Conservation (phyloP, 495 filamentous ascomycete genomes). For the Durotheca rogersii region DNA sequence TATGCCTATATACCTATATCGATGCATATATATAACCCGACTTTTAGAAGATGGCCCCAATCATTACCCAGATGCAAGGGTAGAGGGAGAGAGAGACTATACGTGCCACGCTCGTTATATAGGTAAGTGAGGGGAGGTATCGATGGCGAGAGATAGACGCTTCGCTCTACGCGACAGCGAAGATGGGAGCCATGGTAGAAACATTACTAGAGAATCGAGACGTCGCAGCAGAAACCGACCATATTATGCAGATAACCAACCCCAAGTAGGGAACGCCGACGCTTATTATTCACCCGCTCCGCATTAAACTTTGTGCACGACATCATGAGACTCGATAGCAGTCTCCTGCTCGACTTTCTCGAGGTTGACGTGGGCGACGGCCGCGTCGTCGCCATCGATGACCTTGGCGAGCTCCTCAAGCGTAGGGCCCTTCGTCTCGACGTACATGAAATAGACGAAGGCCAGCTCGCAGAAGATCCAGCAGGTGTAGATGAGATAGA, state of each 20-base stretch:
- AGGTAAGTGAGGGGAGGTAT: constrained; percentile 29
- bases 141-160: constrained; percentile 18
- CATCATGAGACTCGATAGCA: constrained; percentile 34
- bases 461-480: constrained; percentile 60
- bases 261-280: not conserved
- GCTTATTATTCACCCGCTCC: not conserved
- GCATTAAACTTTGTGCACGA: constrained; percentile 26
- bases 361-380: constrained; percentile 46
- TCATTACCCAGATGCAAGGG: too few relatives aligned
- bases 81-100: constrained; percentile 14
- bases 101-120: constrained; percentile 23
- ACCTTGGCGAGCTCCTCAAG: constrained; percentile 65
- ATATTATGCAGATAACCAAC: not conserved
- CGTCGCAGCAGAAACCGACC: constrained; percentile 8
- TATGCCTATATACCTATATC: too few relatives aligned
- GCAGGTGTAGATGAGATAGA: constrained; percentile 64
- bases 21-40: too few relatives aligned
- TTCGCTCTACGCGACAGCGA: constrained; percentile 19
- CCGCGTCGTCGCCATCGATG: constrained; percentile 59
- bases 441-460: constrained; percentile 65
- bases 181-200: not conserved
- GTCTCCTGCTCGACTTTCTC: constrained; percentile 42
- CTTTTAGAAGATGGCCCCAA: too few relatives aligned
- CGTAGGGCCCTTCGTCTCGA: constrained; percentile 64
- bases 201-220: constrained; percentile 10